A percentile compares a stretch with the other conserved stretches of the same genome.
Conservation (phyloP, 75 land plant species). For the Pseudotsuga menziesii region DNA sequence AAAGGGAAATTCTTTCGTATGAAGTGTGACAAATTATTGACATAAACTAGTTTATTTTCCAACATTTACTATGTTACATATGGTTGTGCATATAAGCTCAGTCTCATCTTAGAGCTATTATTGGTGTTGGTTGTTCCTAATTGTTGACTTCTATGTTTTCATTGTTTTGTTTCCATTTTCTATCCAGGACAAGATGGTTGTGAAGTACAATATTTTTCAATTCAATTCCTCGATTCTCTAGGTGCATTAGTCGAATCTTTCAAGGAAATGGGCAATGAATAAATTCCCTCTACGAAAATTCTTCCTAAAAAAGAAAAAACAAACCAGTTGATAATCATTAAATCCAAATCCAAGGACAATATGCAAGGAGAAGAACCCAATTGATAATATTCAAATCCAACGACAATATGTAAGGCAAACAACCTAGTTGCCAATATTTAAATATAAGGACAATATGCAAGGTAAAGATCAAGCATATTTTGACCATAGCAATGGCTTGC, state of each 20-base stretch:
- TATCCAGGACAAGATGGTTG: background rate
- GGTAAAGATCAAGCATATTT: background rate
- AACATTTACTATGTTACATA: no score
- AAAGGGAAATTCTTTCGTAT: slow-evolving; percentile 49
- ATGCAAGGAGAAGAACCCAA: no score
- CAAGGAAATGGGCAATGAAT: background rate
- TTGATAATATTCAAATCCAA: no score
- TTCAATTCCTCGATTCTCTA: background rate
- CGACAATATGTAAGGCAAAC: no score
- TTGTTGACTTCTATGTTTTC: no score
- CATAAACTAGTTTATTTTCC: no score
- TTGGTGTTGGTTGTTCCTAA: no score
- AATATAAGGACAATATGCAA: background rate
- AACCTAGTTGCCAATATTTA: background rate
- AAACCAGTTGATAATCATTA: no score
- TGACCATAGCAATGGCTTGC: background rate
- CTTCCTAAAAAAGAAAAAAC: background rate
- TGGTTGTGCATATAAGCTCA: no score
- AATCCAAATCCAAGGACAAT: no score
- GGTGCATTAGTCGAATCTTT: slow-evolving; percentile 5
- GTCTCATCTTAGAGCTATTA: no score
- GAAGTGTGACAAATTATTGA: slow-evolving; percentile 41
- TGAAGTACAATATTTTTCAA: background rate
- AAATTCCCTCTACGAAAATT: background rate
- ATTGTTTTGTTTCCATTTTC: no score